phyloP scores from a whole-genome alignment of 768 basidiomycete genomes.

The Clitopilus passeckerianus region DNA sequence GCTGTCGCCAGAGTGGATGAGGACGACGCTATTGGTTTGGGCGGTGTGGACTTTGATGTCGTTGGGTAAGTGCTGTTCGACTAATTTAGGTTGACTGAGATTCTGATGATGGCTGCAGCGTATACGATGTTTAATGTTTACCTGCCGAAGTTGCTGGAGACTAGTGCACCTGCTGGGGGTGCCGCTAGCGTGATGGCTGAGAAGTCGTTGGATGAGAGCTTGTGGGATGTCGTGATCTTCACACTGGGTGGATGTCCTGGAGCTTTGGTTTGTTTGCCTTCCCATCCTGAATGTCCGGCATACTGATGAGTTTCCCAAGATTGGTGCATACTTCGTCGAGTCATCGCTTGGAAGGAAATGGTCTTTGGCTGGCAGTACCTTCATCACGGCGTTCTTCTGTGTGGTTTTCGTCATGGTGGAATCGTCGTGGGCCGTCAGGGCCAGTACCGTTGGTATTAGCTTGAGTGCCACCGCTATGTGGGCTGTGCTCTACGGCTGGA shows the following conservation, averaged over 20 bases:
- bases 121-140: conserved; percentile 95
- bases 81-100: neutral
- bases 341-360: conserved; percentile 60
- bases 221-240: conserved; percentile 87
- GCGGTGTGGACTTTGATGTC: conserved; percentile 70
- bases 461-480: conserved; percentile 81
- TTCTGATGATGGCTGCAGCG: conserved; percentile 30
- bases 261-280: conserved; percentile 53
- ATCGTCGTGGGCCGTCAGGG: conserved; percentile 52
- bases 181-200: conserved; percentile 11
- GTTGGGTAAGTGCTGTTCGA: conserved; percentile 45
- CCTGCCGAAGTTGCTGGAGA: conserved; percentile 81
- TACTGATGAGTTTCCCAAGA: conserved; percentile 27
- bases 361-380: conserved; percentile 72
- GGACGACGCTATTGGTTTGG: conserved; percentile 80
- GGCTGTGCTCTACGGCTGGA: conserved; percentile 87
- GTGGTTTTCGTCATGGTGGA: conserved; percentile 59
- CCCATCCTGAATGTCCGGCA: too few species aligned
- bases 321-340: conserved; percentile 85
- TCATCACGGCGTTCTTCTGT: conserved; percentile 73
- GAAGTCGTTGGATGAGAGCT: conserved; percentile 51
- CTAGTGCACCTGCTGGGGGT: conserved; percentile 24
- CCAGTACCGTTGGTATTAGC: conserved; percentile 73
- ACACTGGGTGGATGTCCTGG: conserved; percentile 84
- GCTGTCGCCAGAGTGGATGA: conserved; percentile 68